Evolutionary conservation across 345 rosid species (phyloP).

Genomic region (Sonneratia caseolaris): DNA sequence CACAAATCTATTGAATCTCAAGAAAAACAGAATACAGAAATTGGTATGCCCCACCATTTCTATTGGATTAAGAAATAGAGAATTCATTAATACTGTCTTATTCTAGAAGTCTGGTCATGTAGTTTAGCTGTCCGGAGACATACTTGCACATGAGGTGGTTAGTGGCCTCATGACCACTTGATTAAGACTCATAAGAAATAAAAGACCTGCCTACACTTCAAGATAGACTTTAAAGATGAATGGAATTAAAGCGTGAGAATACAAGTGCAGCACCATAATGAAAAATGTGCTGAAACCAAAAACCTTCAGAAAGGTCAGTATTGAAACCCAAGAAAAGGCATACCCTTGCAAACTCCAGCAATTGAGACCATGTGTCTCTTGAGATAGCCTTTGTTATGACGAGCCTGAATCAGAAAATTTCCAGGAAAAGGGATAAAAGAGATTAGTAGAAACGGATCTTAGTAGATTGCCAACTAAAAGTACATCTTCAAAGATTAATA

Average conservation of each 20-base stretch:
- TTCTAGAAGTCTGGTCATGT: too few relatives aligned
- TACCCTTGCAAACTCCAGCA: constrained; percentile 86
- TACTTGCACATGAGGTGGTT: too few relatives aligned
- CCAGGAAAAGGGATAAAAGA: not conserved
- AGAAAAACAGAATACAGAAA: not conserved
- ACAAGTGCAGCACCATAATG: too few relatives aligned
- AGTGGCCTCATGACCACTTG: not conserved
- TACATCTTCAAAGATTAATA: too few relatives aligned
- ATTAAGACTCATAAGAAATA: not conserved
- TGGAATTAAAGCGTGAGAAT: not conserved
- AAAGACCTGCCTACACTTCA: not conserved
- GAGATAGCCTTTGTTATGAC: constrained; percentile 96
- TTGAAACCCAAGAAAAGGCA: constrained; percentile 5
- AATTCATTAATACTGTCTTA: not conserved
- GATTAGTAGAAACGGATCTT: not conserved
- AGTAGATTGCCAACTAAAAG: too few relatives aligned
- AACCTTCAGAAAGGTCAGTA: too few relatives aligned
- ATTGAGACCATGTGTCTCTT: constrained; percentile 94
- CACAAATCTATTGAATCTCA: not conserved
- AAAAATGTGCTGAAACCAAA: not conserved
- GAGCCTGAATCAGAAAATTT: constrained; percentile 41
- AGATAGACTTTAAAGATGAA: not conserved
- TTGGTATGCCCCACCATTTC: not conserved
- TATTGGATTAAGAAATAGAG: not conserved
- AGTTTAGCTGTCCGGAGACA: not conserved